Percentiles rank a stretch among this genome's conserved stretches.
Conservation (phyloP, 2,329 filamentous ascomycete genomes). For the Hymenoscyphus fraxineus region DNA sequence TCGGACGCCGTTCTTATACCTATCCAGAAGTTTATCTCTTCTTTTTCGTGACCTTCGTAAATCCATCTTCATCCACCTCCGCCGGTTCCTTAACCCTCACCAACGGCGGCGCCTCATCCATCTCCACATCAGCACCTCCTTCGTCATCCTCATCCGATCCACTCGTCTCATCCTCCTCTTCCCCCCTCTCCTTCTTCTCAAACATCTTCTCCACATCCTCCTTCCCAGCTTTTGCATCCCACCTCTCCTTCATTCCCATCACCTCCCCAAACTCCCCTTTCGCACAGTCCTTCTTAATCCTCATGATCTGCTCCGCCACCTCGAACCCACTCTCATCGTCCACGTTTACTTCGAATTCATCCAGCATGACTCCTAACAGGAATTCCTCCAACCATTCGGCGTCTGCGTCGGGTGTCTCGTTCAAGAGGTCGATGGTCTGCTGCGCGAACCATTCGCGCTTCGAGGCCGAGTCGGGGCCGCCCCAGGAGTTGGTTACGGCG, state of each 20-base stretch:
- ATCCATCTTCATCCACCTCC: conserved; percentile 77
- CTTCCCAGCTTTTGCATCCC: conserved; percentile 57
- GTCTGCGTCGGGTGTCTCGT: conserved; percentile 58
- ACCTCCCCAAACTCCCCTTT: conserved; percentile 65
- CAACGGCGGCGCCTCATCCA: conserved; percentile 65
- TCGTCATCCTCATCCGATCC: conserved; percentile 51
- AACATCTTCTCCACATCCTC: conserved; percentile 28
- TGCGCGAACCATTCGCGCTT: conserved; percentile 98
- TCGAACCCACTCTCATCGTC: conserved; percentile 82
- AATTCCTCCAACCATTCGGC: conserved; percentile 77
- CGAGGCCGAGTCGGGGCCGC: conserved; percentile 74
- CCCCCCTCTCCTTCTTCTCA: conserved; percentile 48
- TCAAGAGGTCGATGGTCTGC: conserved; percentile 76
- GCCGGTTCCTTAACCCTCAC: conserved; percentile 59
- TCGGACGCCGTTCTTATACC: background rate
- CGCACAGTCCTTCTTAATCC: conserved; percentile 59
- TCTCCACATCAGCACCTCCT: conserved; percentile 57
- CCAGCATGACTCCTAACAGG: conserved; percentile 84
- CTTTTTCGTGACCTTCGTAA: conserved; percentile 69
- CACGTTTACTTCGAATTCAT: conserved; percentile 91
- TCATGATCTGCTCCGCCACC: conserved; percentile 70
- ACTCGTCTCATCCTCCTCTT: conserved; percentile 53
- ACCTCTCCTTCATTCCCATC: conserved; percentile 58
- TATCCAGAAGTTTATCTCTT: conserved; percentile 40
- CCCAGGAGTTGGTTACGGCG: conserved; percentile 84